Evolutionary conservation across 495 filamentous ascomycete genomes (phyloP), one percentile per base, ranked within the genome.

Genomic region (Podospora anserina): DNA sequence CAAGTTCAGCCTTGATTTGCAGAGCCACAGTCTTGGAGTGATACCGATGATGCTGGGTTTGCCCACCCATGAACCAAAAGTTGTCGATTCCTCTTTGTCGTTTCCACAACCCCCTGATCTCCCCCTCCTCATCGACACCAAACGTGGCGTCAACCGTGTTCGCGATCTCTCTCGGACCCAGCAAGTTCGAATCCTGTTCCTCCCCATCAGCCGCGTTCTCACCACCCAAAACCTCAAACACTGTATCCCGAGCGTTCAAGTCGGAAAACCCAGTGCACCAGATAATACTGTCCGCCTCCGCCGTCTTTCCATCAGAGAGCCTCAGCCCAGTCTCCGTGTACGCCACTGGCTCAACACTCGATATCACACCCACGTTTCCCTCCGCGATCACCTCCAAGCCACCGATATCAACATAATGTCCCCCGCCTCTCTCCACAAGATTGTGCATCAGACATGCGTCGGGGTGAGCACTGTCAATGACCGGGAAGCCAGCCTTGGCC

Each of bases 251-350:
- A n/a, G 67, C 67, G 60, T 79, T 63, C 53, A 57, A 58, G 28
- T 77, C 76, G 5, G 67, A 69, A 63, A 78, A 81, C 23, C 78
- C 79, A 0, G 78, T 81, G 60, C 73, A 77, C 74, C 78, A 81
- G 5, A 81, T 55, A 11, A 81, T 70, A 0, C 75, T 75, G 55
- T 81, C 79, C 0, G 69, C 73, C 0, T 76, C 72, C 32, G 76
- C 60, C 4, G 16, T 28, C 28, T 55, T 78, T 4, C 74, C 74
- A 56, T 81, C 77, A 1, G 56, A 66, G 16, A 80, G 72, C 28
- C 61, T 61, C 16, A 80, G 34, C 0, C 79, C 78, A 19, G 39
- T 69, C 19, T 65, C 64, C 0, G 77, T 78, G 28, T 66, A 81
- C 2, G 15, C 66, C 0, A 71, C 71, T 3, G 75, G 74, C 56